phyloP scores from a whole-genome alignment of 345 rosid species.

The Reutealis trisperma region DNA sequence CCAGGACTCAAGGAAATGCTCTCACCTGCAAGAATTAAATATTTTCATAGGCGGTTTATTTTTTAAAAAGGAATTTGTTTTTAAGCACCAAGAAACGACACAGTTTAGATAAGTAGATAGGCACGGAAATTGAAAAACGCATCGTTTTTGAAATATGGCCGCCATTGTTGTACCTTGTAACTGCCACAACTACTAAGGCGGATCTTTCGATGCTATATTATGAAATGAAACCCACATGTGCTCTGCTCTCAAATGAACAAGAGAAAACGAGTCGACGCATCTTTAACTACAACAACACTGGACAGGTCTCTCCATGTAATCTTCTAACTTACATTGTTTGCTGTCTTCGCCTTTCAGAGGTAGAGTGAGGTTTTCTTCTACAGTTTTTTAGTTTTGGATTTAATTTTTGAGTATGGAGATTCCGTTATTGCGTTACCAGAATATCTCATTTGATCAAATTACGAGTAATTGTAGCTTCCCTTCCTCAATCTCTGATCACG shows the following conservation, averaged over 20 bases:
- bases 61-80: no score
- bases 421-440: slow-evolving; percentile 47
- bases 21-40: no score
- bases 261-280: slow-evolving; percentile 8
- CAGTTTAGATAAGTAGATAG: background rate
- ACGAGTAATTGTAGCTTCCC: slow-evolving; percentile 36
- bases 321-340: background rate
- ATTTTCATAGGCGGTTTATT: background rate
- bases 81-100: background rate
- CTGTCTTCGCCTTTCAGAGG: slow-evolving; percentile 12
- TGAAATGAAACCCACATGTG: background rate
- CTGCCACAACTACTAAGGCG: slow-evolving; percentile 42
- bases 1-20: no score
- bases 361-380: slow-evolving; percentile 2
- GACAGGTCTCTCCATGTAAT: slow-evolving; percentile 4
- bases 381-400: slow-evolving; percentile 10
- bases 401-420: slow-evolving; percentile 47
- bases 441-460: slow-evolving; percentile 43
- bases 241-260: slow-evolving; percentile 10
- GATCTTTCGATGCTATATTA: slow-evolving; percentile 40
- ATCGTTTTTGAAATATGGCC: background rate
- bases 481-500: slow-evolving; percentile 24
- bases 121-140: background rate
- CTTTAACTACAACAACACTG: background rate
- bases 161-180: slow-evolving; percentile 20